These are phyloP conservation scores for Saccharomyces paradoxus DNA, from an alignment of 805 yeast species.

Conservation along the genomic window DNA sequence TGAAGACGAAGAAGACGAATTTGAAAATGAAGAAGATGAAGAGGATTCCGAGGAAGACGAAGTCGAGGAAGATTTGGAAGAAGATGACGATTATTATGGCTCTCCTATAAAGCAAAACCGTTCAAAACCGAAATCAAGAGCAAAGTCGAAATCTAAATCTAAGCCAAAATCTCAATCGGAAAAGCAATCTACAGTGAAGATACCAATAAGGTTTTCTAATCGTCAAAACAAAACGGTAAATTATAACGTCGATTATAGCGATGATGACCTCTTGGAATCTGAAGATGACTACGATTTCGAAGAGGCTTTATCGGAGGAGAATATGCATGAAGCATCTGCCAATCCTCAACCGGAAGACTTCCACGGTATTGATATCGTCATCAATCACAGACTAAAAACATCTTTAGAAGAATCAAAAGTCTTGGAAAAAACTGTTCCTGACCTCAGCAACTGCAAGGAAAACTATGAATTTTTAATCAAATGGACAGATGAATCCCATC, in stretches of 20 bases:
- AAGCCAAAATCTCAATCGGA: constrained; percentile 4
- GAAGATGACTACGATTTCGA: constrained; percentile 16
- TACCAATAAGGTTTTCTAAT: constrained; percentile 69
- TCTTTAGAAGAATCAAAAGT: constrained; percentile 15
- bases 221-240: constrained; percentile 60
- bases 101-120: constrained; percentile 9
- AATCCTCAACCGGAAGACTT: constrained; percentile 31
- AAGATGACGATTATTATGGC: constrained; percentile 16
- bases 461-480: constrained; percentile 61
- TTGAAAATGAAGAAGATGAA: constrained; percentile 18
- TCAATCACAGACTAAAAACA: constrained; percentile 22
- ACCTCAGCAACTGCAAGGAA: constrained; percentile 46
- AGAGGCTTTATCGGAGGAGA: constrained; percentile 2
- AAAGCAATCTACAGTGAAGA: constrained; percentile 9
- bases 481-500: constrained; percentile 82
- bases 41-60: constrained; percentile 28
- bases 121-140: not conserved
- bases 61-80: constrained; percentile 10
- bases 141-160: constrained; percentile 3
- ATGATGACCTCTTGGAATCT: constrained; percentile 36
- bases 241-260: constrained; percentile 63
- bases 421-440: constrained; percentile 29
- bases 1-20: constrained; percentile 23
- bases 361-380: constrained; percentile 24
- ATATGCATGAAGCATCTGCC: constrained; percentile 19